Evolutionary conservation across 345 rosid genomes (phyloP), one percentile per base, ranked within the genome.

Genomic region (Hirschfeldia incana): DNA sequence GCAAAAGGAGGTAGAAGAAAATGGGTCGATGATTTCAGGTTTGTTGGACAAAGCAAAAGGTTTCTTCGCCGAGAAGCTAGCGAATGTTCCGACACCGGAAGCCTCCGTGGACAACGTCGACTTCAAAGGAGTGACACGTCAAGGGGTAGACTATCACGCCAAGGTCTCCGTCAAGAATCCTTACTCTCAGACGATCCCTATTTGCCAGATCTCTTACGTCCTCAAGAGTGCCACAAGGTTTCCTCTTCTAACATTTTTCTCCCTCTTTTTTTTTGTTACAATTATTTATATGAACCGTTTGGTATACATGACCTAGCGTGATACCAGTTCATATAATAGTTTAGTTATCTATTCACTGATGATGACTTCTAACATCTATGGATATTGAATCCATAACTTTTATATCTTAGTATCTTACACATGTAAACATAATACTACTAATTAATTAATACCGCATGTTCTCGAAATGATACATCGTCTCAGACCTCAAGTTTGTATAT

Each of bases 201-300:
- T 95, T 69, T 90, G 97, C 71, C 91, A 91, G 87, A 89, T 93
- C 87, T 79, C 89, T 57, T 95, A 84, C 83, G 60, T 79, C 29
- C 85, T 95, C 90, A 93, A 90, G 72, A 90, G 97, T 77, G 87
- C 65, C 61, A 85, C 85, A 85, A 90, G 92, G 98, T 85, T 15
- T 49, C 37, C 34, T 30, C 32, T 16, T 21, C 2, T 73, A 27
- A 26, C 27, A 5, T 68, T 37, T 21, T 1, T 7, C 30, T 13
- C 27, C 53, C 30, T 37, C 3, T 39, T 2, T 37, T 21, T 42
- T 44, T 44, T 44, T 44, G n/a, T 44, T 44, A 12, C 30, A 4
- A 27, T 27, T 11, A 10, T 44, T 44, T 42, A 42, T 42, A 42
- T 42, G 13, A 44, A 11, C n/a, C 53, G 16, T 44, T 44, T 44